phyloP scores from a whole-genome alignment of 495 filamentous ascomycete species.

The Aspergillus diversus region DNA sequence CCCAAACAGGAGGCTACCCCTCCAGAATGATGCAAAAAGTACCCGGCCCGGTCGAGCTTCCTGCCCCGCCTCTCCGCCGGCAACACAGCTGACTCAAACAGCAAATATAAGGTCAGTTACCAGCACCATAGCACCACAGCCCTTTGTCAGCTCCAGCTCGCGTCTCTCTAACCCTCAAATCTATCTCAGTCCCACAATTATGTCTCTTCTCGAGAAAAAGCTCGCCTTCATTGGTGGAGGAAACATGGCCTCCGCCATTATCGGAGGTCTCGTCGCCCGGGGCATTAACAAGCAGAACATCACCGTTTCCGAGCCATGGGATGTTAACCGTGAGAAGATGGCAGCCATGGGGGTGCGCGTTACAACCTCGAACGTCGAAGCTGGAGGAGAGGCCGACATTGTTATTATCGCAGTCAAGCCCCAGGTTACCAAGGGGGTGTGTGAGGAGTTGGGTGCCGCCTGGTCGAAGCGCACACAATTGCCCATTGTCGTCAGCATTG shows the following conservation, averaged over 20 bases:
- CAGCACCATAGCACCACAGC: not conserved
- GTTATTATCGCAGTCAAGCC: constrained; percentile 76
- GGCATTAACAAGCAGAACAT: constrained; percentile 46
- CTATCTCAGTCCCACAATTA: constrained; percentile 27
- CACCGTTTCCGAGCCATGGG: constrained; percentile 79
- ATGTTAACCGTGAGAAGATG: constrained; percentile 80
- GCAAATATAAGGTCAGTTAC: not conserved
- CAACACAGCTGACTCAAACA: not conserved
- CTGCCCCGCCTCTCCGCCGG: not conserved
- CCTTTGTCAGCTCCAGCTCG: not conserved
- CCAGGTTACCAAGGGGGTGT: constrained; percentile 80
- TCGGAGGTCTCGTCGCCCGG: constrained; percentile 41
- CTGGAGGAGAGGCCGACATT: constrained; percentile 92
- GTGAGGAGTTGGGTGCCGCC: constrained; percentile 88
- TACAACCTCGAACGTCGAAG: constrained; percentile 82
- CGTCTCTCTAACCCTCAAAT: not conserved
- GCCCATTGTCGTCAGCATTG: constrained; percentile 49
- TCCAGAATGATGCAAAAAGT: not conserved
- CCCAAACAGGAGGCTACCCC: too few relatives aligned
- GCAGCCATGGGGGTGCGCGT: constrained; percentile 84
- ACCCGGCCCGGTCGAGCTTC: not conserved
- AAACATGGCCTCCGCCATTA: constrained; percentile 52
- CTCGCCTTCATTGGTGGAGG: constrained; percentile 50
- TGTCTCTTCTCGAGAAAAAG: constrained; percentile 42
- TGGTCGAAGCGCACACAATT: constrained; percentile 71